phyloP scores from a whole-genome alignment of 2,329 filamentous ascomycete species.

The Cladosporium austrohemisphaericum region DNA sequence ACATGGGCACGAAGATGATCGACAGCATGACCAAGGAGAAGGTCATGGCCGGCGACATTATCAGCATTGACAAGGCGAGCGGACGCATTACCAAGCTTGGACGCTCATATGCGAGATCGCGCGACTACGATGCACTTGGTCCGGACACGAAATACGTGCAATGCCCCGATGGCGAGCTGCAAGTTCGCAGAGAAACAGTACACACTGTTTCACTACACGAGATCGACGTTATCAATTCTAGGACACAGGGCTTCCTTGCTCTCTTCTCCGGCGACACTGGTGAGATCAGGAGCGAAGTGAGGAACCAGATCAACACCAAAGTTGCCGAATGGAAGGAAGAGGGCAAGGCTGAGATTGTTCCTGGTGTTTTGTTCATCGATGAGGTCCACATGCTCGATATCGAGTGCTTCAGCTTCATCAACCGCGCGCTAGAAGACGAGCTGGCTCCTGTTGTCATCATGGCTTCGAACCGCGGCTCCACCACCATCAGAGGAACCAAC shows the following conservation, averaged over 20 bases:
- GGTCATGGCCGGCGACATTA: conserved; percentile 96
- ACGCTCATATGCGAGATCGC: conserved; percentile 86
- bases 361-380: conserved; percentile 95
- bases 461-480: conserved; percentile 92
- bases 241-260: conserved; percentile 95
- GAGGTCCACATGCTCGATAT: conserved; percentile 99
- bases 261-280: conserved; percentile 97
- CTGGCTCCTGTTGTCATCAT: conserved; percentile 97
- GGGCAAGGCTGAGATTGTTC: conserved; percentile 96
- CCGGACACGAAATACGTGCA: conserved; percentile 97
- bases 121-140: conserved; percentile 99
- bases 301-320: conserved; percentile 98
- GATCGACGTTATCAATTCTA: conserved; percentile 98
- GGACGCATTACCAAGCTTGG: conserved; percentile 98
- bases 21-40: conserved; percentile 99
- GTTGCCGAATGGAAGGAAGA: conserved; percentile 99
- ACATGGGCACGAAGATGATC: conserved; percentile 99
- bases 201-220: conserved; percentile 97
- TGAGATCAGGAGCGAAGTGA: conserved; percentile 94
- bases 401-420: conserved; percentile 98
- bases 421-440: conserved; percentile 91
- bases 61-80: conserved; percentile 97
- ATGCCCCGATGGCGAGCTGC: conserved; percentile 93
- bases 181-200: conserved; percentile 94
- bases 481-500: conserved; percentile 87